phyloP scores from a whole-genome alignment of 306 rosid species.

The Sicyos edulis region DNA sequence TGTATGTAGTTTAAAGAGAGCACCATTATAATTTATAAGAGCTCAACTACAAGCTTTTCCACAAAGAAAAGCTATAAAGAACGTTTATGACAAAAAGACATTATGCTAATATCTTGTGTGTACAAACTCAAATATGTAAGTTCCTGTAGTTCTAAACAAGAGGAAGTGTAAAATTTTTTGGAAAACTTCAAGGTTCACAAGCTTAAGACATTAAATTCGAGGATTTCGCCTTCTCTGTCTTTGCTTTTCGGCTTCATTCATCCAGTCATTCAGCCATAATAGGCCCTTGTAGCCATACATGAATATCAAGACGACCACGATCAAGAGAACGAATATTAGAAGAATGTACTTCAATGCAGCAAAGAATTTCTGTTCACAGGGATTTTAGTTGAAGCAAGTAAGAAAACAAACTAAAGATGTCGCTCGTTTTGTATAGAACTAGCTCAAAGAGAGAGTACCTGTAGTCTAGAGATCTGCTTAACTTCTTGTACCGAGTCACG shows the following conservation, averaged over 20 bases:
- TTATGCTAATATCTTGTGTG: background rate
- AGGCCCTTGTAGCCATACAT: slow-evolving; percentile 61
- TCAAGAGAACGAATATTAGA: slow-evolving; percentile 32
- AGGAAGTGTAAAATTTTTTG: background rate
- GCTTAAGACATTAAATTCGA: slow-evolving; percentile 29
- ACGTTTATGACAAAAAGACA: background rate
- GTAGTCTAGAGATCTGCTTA: slow-evolving; percentile 49
- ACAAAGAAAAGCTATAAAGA: slow-evolving; percentile 13
- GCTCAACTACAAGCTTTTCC: slow-evolving; percentile 15
- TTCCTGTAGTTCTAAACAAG: background rate
- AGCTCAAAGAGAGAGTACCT: slow-evolving; percentile 38
- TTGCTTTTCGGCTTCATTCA: slow-evolving; percentile 70
- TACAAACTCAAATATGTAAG: slow-evolving; percentile 7
- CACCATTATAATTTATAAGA: background rate
- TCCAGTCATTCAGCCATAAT: slow-evolving; percentile 70
- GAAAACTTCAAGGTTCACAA: background rate
- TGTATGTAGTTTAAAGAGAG: background rate
- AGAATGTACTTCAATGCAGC: slow-evolving; percentile 44
- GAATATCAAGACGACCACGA: slow-evolving; percentile 40
- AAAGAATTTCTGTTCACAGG: slow-evolving; percentile 49
- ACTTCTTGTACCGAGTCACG: slow-evolving; percentile 42
- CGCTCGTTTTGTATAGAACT: background rate
- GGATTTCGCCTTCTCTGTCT: slow-evolving; percentile 42
- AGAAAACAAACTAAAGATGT: slow-evolving; percentile 2
- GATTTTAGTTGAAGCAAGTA: background rate